phyloP scores from a whole-genome alignment of 805 yeast genomes.

The Saccharomycopsis amapae region DNA sequence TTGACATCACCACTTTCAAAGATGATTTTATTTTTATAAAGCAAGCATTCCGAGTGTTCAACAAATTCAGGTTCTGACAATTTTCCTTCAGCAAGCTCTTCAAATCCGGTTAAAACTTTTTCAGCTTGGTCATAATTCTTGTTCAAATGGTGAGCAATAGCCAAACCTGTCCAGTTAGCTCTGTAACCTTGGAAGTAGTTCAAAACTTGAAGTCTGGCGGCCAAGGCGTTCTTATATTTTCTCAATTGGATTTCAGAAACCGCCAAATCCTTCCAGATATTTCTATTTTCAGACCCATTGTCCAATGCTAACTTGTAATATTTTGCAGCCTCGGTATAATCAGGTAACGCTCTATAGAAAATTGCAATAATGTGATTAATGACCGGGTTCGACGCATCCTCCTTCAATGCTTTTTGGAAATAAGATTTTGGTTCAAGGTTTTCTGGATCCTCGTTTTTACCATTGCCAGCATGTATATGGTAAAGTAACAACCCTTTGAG shows the following conservation, averaged over 20 bases:
- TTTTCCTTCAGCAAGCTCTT: constrained; percentile 63
- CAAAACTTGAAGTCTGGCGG: constrained; percentile 60
- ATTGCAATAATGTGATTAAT: constrained; percentile 84
- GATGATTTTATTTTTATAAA: constrained; percentile 68
- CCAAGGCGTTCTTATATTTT: constrained; percentile 56
- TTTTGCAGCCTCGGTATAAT: constrained; percentile 69
- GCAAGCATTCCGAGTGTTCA: constrained; percentile 75
- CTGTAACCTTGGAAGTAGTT: constrained; percentile 74
- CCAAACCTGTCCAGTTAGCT: constrained; percentile 85
- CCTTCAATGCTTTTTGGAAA: constrained; percentile 53
- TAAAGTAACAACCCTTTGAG: constrained; percentile 71
- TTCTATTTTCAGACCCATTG: constrained; percentile 71
- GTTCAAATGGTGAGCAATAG: constrained; percentile 75
- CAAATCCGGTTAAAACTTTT: constrained; percentile 66
- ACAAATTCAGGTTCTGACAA: constrained; percentile 56
- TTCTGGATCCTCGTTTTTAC: constrained; percentile 41
- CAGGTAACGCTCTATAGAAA: constrained; percentile 61
- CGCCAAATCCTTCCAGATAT: constrained; percentile 76
- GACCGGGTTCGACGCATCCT: constrained; percentile 56
- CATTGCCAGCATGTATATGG: constrained; percentile 29
- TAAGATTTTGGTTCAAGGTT: constrained; percentile 33
- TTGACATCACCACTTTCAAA: constrained; percentile 54
- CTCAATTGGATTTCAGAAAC: constrained; percentile 74
- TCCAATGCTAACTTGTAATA: constrained; percentile 70
- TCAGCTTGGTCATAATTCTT: constrained; percentile 63